These are phyloP conservation scores for Striga hermonthica DNA, from an alignment of 305 asterid genomes.

Conservation along the genomic window DNA sequence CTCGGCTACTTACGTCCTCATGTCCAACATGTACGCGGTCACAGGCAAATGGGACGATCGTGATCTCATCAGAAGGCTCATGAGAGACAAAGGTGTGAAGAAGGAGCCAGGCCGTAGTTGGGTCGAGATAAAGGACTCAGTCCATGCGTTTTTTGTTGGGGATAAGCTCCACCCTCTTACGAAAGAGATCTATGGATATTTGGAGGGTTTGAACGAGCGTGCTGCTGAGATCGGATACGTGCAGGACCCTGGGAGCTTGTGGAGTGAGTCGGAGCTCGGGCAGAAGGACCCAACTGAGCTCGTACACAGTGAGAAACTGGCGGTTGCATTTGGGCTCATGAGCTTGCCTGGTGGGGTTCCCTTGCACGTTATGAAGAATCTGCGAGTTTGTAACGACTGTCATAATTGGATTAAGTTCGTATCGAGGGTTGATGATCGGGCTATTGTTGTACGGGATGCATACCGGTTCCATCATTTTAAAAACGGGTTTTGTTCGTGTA, in stretches of 20 bases:
- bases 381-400: constrained; percentile 78
- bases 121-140: constrained; percentile 64
- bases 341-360: constrained; percentile 54
- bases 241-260: constrained; percentile 62
- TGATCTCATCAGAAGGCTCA: constrained; percentile 61
- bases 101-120: constrained; percentile 95
- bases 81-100: constrained; percentile 78
- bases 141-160: constrained; percentile 80
- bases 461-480: constrained; percentile 90
- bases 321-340: constrained; percentile 74
- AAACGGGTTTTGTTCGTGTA: constrained; percentile 75
- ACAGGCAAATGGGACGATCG: constrained; percentile 68
- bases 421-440: constrained; percentile 50
- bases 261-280: constrained; percentile 72
- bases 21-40: constrained; percentile 84
- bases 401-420: constrained; percentile 79
- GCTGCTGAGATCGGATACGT: constrained; percentile 59
- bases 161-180: constrained; percentile 77
- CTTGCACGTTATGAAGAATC: constrained; percentile 79
- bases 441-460: constrained; percentile 79
- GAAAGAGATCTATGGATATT: constrained; percentile 50
- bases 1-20: constrained; percentile 81
- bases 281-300: constrained; percentile 61
- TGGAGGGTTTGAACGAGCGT: constrained; percentile 56
- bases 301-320: constrained; percentile 79